Evolutionary conservation across 148 eudicot genomes (phyloP).

Genomic region (Silene uniflora): DNA sequence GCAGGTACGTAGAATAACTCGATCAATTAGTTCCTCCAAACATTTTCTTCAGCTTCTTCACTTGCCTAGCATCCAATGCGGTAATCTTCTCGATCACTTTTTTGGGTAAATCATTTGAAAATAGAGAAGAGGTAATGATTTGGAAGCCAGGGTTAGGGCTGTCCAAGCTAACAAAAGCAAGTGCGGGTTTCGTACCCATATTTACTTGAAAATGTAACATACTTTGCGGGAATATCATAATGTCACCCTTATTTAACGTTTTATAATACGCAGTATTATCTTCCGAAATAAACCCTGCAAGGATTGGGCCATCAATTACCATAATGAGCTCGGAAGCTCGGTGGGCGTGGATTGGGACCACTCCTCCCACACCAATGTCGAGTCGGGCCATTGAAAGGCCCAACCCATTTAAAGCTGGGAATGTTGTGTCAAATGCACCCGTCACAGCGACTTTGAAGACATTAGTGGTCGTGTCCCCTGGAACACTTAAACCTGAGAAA

Average conservation of each 20-base stretch:
- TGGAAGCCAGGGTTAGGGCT: slow-evolving; percentile 23
- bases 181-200: slow-evolving; percentile 13
- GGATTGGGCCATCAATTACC: slow-evolving; percentile 12
- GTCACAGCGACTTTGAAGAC: slow-evolving; percentile 3
- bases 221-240: slow-evolving; percentile 23
- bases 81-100: slow-evolving; percentile 14
- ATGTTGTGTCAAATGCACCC: slow-evolving; percentile 12
- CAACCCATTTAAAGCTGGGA: slow-evolving; percentile 18
- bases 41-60: slow-evolving; percentile 15
- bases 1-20: background rate
- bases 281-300: slow-evolving; percentile 21
- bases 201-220: slow-evolving; percentile 23
- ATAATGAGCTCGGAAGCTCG: slow-evolving; percentile 17
- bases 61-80: slow-evolving; percentile 15
- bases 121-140: background rate
- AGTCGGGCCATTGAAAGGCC: slow-evolving; percentile 20
- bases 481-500: slow-evolving; percentile 10
- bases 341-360: slow-evolving; percentile 19
- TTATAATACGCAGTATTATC: slow-evolving; percentile 10
- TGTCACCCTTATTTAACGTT: slow-evolving; percentile 18
- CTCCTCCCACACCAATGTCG: slow-evolving; percentile 23
- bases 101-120: slow-evolving; percentile 9
- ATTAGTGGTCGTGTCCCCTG: slow-evolving; percentile 21
- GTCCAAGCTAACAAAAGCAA: slow-evolving; percentile 22
- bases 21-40: slow-evolving; percentile 18